These are phyloP conservation scores for Microbotryum scabiosae DNA, from an alignment of 1,284 basidiomycete genomes.

Conservation along the genomic window DNA sequence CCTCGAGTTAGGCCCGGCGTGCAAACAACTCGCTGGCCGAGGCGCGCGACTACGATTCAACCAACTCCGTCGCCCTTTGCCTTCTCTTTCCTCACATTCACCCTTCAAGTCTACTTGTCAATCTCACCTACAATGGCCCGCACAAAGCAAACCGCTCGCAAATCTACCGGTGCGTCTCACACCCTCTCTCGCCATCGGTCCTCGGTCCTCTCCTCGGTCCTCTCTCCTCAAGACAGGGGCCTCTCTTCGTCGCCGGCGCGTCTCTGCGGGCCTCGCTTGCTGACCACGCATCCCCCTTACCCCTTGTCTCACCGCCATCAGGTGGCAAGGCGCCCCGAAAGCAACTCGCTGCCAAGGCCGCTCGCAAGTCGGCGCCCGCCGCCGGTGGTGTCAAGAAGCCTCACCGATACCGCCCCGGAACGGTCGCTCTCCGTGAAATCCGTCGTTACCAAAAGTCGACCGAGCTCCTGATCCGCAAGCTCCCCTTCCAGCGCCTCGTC, in stretches of 20 bases:
- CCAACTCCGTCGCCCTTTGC: neutral
- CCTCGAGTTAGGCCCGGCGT: no score
- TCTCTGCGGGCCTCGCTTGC: constrained; percentile 13
- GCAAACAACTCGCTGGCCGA: no score
- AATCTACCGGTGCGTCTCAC: constrained; percentile 46
- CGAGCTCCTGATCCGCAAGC: constrained; percentile 37
- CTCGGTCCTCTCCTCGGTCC: no score
- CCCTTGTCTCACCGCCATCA: neutral
- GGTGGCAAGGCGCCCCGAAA: constrained; percentile 50
- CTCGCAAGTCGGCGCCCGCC: constrained; percentile 54
- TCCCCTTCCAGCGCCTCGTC: constrained; percentile 34
- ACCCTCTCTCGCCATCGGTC: constrained; percentile 33
- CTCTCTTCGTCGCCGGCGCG: constrained; percentile 38
- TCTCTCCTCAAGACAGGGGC: constrained; percentile 39
- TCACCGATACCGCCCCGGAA: constrained; percentile 35
- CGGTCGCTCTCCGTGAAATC: constrained; percentile 36
- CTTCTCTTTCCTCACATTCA: neutral
- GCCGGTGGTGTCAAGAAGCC: constrained; percentile 90
- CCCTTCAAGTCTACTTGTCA: neutral
- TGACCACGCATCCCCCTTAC: constrained; percentile 27
- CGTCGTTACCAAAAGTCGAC: constrained; percentile 37
- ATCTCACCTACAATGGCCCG: constrained; percentile 37
- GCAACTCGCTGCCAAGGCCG: constrained; percentile 49
- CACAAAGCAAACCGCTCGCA: constrained; percentile 55
- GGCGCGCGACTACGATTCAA: no score